Conservation (phyloP, 2,329 filamentous ascomycete species). For the Phoma herbarum region DNA sequence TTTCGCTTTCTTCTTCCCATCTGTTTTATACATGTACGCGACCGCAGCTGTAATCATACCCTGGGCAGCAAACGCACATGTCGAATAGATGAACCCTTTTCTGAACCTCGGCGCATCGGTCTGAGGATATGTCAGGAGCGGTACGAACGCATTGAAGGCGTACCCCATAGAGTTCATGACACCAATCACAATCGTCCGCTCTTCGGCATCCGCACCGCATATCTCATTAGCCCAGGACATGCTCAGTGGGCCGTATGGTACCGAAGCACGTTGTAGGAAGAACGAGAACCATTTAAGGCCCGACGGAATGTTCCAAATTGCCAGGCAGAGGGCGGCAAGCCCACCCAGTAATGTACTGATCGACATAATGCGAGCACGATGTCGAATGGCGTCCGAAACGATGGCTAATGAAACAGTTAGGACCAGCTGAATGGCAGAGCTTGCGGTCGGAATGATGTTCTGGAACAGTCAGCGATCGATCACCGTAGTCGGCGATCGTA, state of each 20-base stretch:
- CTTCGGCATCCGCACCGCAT: constrained; percentile 55
- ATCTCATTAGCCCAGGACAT: constrained; percentile 60
- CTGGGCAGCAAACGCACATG: constrained; percentile 26
- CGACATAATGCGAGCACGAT: constrained; percentile 28
- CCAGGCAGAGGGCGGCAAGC: constrained; percentile 38
- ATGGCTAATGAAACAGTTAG: constrained; percentile 29
- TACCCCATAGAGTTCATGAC: constrained; percentile 58
- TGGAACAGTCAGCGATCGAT: background rate
- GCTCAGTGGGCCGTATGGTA: constrained; percentile 44
- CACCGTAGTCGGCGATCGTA: background rate
- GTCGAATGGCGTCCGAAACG: constrained; percentile 29
- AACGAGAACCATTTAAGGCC: constrained; percentile 47
- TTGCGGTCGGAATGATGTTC: constrained; percentile 33
- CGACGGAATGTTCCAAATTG: constrained; percentile 43
- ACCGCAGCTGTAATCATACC: constrained; percentile 23
- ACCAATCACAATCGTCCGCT: constrained; percentile 57
- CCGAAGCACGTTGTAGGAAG: constrained; percentile 40
- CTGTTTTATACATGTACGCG: constrained; percentile 28
- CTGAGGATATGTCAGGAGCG: constrained; percentile 37
- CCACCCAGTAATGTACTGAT: constrained; percentile 28
- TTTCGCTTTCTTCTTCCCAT: constrained; percentile 17
- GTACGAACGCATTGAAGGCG: constrained; percentile 57
- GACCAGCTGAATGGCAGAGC: constrained; percentile 30
- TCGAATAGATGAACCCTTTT: constrained; percentile 29
- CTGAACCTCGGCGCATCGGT: constrained; percentile 28